phyloP scores from a whole-genome alignment of 2,329 filamentous ascomycete species.

The Claviceps sp. region DNA sequence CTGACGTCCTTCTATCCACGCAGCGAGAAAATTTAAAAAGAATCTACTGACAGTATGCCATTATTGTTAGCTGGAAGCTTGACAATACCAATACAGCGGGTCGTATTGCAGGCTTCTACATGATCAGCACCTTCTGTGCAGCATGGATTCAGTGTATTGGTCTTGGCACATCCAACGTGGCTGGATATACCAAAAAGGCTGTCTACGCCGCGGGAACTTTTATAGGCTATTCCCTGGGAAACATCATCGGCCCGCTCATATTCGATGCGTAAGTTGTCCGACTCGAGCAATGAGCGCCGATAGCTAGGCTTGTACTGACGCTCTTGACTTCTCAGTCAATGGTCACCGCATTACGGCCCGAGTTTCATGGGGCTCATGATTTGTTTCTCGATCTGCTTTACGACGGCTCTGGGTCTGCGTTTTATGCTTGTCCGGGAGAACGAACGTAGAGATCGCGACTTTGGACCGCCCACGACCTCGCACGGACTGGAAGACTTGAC shows the following conservation, averaged over 20 bases:
- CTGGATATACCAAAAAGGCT: slow-evolving; percentile 20
- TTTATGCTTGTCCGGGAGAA: slow-evolving; percentile 17
- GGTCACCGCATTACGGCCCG: slow-evolving; percentile 18
- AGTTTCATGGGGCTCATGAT: slow-evolving; percentile 19
- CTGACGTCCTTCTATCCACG: background rate
- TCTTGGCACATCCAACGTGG: slow-evolving; percentile 19
- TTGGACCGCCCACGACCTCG: slow-evolving; percentile 17
- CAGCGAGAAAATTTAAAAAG: background rate
- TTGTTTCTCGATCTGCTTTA: slow-evolving; percentile 18
- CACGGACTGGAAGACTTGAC: slow-evolving; percentile 27
- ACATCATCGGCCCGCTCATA: slow-evolving; percentile 20
- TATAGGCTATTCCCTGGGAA: slow-evolving; percentile 21
- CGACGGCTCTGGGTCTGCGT: slow-evolving; percentile 17
- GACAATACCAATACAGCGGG: slow-evolving; percentile 10
- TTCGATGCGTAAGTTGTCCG: slow-evolving; percentile 15
- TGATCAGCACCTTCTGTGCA: slow-evolving; percentile 19
- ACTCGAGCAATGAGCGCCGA: background rate
- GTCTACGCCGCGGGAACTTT: slow-evolving; percentile 12
- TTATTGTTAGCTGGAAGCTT: slow-evolving; percentile 11
- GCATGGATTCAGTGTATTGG: slow-evolving; percentile 18
- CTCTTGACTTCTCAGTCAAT: slow-evolving; percentile 7
- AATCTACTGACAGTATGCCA: background rate
- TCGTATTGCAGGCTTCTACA: slow-evolving; percentile 17
- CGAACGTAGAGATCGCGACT: slow-evolving; percentile 14
- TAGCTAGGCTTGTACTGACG: background rate